Evolutionary conservation across 345 rosid genomes (phyloP).

Genomic region (Citrus unshiu): DNA sequence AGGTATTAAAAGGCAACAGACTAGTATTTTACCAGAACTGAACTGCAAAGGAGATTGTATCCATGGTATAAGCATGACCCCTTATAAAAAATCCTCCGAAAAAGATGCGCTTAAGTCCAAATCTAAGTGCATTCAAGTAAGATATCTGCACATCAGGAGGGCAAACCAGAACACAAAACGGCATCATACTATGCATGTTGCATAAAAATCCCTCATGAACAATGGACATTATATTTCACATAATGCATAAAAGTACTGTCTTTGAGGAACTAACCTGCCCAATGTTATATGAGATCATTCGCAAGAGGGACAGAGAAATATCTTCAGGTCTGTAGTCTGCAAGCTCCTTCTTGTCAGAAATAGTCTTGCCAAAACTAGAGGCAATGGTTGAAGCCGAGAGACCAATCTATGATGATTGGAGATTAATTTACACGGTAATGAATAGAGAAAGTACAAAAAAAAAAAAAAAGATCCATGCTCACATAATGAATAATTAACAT

Average conservation of each 20-base stretch:
- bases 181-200: neutral
- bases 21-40: slow-evolving; percentile 71
- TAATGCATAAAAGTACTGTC: neutral
- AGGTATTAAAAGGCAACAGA: neutral
- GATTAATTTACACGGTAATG: neutral
- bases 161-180: neutral
- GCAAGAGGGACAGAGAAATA: slow-evolving; percentile 89
- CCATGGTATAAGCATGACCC: slow-evolving; percentile 99
- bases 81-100: slow-evolving; percentile 97
- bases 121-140: slow-evolving; percentile 88
- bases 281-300: slow-evolving; percentile 98
- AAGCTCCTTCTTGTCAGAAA: slow-evolving; percentile 90
- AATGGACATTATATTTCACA: neutral
- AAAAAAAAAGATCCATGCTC: neutral
- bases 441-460: neutral
- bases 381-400: slow-evolving; percentile 98
- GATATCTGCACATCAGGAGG: slow-evolving; percentile 56
- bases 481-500: neutral
- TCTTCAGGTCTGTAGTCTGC: slow-evolving; percentile 94
- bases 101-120: slow-evolving; percentile 91
- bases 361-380: slow-evolving; percentile 96
- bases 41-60: slow-evolving; percentile 97
- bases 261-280: slow-evolving; percentile 67
- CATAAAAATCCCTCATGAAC: neutral
- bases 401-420: slow-evolving; percentile 54